Conservation (phyloP, 257 asterid genomes). For the Solanum megistacrolobum region DNA sequence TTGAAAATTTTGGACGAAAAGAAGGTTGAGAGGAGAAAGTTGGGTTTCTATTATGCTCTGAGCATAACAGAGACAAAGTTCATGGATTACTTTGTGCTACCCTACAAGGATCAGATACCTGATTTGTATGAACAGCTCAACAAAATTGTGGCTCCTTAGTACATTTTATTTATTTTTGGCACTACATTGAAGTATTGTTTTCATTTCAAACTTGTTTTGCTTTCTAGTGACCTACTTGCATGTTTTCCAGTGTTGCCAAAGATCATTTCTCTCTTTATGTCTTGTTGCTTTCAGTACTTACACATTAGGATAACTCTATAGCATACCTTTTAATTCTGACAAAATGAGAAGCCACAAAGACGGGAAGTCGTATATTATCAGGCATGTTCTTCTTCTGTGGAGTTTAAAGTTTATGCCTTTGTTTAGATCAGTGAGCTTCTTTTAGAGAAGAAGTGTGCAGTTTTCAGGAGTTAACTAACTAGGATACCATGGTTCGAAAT, state of each 20-base stretch:
- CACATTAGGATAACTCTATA: not conserved
- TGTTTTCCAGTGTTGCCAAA: not conserved
- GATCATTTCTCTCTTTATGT: not conserved
- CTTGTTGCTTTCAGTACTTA: not conserved
- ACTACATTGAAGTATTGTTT: not conserved
- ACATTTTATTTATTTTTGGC: not conserved
- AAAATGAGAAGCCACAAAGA: not conserved
- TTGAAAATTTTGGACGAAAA: constrained; percentile 8
- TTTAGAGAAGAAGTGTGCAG: not conserved
- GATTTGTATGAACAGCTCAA: not conserved
- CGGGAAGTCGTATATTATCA: not conserved
- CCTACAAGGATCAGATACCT: constrained; percentile 6
- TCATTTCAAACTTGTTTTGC: not conserved
- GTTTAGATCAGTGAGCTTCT: not conserved
- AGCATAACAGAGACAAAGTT: not conserved
- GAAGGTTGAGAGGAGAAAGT: not conserved
- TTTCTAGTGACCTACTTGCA: not conserved
- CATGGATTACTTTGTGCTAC: not conserved
- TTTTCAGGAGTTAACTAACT: not conserved
- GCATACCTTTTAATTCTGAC: not conserved
- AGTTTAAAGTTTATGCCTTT: not conserved
- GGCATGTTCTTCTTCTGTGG: not conserved
- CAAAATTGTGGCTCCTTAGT: not conserved
- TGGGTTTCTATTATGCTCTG: not conserved
- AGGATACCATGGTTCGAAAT: not conserved